Evolutionary conservation across 2,329 filamentous ascomycete species (phyloP), one percentile per base, ranked within the genome.

Genomic region (Alternaria triticina): DNA sequence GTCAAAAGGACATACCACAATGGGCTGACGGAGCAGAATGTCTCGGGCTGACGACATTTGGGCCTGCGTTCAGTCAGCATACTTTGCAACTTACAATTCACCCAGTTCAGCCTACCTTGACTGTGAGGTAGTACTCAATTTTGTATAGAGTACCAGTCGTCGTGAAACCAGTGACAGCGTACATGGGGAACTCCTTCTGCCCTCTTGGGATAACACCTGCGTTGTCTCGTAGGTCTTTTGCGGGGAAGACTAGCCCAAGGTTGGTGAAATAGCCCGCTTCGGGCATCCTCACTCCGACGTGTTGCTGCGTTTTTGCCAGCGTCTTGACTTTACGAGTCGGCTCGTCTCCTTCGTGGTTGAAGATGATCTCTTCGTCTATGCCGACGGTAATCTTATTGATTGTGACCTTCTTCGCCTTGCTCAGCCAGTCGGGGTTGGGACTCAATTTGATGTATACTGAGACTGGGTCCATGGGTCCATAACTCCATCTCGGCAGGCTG

Each of bases 301-400:
- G 83, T 74, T 97, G 93, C 1, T 90, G 90, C 72, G 95, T 91
- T 79, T 94, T 96, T 25, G 92, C 90, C 69, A 99, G 84, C 60
- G 90, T 91, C 80, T 97, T 97, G 70, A 93, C 85, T 80, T 97
- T 97, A 69, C 93, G 92, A 30, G 92, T 92, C 27, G 94, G 94
- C 77, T 98, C 96, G 76, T 98, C 96, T 52, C 96, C 96, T 81
- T 98, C 95, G 28, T 96, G 96, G 70, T 99, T 98, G 82, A 92
- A 99, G n/a, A 96, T 96, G 62, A 98, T 97, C 78, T 98, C 95
- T 81, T 99, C 96, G 76, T 98, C 96, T 71, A 99, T 96, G 12
- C 89, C 89, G 45, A 98, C 90, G 1, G 94, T 97, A 70, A 99
- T 96, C 76, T 96, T 96, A 76, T 94, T 91, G 75, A 99, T 96